Percentiles rank a stretch among this genome's conserved stretches.
phyloP scores from a whole-genome alignment of 192 early-diverging fungal species.

The Glomus cerebriforme region DNA sequence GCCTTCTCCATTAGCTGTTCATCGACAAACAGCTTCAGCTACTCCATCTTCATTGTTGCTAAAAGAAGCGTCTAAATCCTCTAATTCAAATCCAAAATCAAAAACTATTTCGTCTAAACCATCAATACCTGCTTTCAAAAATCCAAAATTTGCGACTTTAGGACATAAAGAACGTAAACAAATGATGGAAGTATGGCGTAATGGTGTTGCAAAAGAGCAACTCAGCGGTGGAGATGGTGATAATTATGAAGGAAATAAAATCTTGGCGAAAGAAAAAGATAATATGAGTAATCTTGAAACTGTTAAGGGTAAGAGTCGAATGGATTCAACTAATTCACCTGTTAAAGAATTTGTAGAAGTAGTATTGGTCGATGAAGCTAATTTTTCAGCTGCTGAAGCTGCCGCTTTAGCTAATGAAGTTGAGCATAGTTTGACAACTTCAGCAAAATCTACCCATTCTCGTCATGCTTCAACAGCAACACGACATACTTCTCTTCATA shows the following conservation, averaged over 20 bases:
- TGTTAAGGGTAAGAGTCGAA: slow-evolving; percentile 24
- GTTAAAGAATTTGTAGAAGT: slow-evolving; percentile 31
- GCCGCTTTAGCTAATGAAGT: slow-evolving; percentile 30
- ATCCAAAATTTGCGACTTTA: slow-evolving; percentile 32
- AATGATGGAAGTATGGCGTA: slow-evolving; percentile 48
- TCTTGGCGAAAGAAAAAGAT: neutral
- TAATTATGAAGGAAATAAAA: neutral
- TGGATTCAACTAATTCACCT: slow-evolving; percentile 9
- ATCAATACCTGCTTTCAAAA: slow-evolving; percentile 31
- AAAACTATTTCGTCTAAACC: neutral
- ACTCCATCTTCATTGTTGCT: neutral
- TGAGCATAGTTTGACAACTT: slow-evolving; percentile 6
- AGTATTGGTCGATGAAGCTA: slow-evolving; percentile 27
- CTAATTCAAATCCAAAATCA: neutral
- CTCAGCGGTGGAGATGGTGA: neutral
- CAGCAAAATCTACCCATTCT: slow-evolving; percentile 11
- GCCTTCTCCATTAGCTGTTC: slow-evolving; percentile 18
- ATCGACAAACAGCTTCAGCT: neutral
- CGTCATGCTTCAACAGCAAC: neutral
- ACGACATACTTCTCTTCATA: neutral
- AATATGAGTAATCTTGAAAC: neutral
- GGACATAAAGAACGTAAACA: slow-evolving; percentile 37
- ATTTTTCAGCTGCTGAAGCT: slow-evolving; percentile 29
- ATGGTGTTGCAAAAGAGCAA: slow-evolving; percentile 40
- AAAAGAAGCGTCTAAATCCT: slow-evolving; percentile 22